Conservation (phyloP, 345 rosid genomes). For the Brassica nigra region DNA sequence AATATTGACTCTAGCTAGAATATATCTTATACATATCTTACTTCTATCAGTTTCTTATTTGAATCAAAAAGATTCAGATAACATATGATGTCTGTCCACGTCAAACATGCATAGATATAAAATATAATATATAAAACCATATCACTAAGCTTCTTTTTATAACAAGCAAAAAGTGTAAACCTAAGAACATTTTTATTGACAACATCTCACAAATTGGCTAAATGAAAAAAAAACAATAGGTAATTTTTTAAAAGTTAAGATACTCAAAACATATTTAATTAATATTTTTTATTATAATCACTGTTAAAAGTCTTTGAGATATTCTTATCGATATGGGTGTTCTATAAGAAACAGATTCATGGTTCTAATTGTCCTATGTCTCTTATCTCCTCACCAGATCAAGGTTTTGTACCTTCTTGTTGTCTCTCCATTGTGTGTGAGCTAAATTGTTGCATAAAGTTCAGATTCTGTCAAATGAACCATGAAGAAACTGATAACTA, state of each 20-base stretch:
- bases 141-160: background rate
- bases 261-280: background rate
- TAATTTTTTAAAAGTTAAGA: background rate
- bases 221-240: background rate
- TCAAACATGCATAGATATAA: background rate
- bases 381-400: constrained; percentile 9
- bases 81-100: constrained; percentile 8
- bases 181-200: background rate
- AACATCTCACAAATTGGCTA: background rate
- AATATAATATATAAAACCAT: background rate
- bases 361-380: background rate
- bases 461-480: constrained; percentile 6
- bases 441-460: background rate
- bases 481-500: background rate
- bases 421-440: constrained; percentile 6
- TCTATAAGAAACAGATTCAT: background rate
- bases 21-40: constrained; percentile 16
- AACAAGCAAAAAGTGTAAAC: background rate
- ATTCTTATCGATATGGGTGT: background rate
- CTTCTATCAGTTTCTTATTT: background rate
- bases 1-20: constrained; percentile 24
- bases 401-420: background rate
- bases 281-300: background rate
- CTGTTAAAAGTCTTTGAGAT: background rate
- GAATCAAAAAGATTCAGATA: constrained; percentile 9